phyloP scores from a whole-genome alignment of 2,329 filamentous ascomycete genomes.

The Sclerotiophoma versabilis region DNA sequence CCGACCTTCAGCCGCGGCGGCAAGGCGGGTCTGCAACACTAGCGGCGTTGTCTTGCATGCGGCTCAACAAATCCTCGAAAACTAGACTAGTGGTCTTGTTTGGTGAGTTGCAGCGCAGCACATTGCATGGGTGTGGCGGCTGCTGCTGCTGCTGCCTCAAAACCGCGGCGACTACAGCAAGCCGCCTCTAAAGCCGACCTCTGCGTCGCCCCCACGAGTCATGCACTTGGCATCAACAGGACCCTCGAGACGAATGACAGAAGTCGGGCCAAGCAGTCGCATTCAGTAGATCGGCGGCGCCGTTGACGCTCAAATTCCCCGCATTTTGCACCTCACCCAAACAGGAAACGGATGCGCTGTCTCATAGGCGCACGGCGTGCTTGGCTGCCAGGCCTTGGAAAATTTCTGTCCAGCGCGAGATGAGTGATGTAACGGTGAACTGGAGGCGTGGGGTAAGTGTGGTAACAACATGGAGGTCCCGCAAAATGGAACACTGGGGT shows the following conservation, averaged over 20 bases:
- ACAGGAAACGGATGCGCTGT: conserved; percentile 3
- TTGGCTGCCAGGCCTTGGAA: conserved; percentile 8
- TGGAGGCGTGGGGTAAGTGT: conserved; percentile 16
- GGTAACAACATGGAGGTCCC: conserved; percentile 17
- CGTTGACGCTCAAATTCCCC: conserved; percentile 15
- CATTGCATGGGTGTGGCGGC: neutral
- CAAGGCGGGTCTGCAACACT: conserved; percentile 1
- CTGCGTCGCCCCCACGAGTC: neutral
- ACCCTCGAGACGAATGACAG: neutral
- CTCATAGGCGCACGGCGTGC: conserved; percentile 6
- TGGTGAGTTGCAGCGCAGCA: conserved; percentile 2
- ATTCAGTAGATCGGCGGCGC: conserved; percentile 13
- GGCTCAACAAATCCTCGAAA: conserved; percentile 15
- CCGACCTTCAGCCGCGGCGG: conserved; percentile 15
- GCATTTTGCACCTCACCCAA: conserved; percentile 13
- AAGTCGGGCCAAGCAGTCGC: neutral
- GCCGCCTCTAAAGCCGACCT: neutral
- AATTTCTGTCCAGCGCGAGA: conserved; percentile 15
- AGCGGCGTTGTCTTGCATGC: conserved; percentile 9
- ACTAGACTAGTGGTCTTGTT: neutral
- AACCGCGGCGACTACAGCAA: neutral
- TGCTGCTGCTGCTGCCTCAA: neutral
- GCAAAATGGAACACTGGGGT: conserved; percentile 11
- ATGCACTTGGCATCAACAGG: neutral
- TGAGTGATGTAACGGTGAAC: conserved; percentile 17